Percentiles rank a stretch among this genome's conserved stretches.
phyloP scores from a whole-genome alignment of 164 flowering plant genomes.

The Vitis labrusca region DNA sequence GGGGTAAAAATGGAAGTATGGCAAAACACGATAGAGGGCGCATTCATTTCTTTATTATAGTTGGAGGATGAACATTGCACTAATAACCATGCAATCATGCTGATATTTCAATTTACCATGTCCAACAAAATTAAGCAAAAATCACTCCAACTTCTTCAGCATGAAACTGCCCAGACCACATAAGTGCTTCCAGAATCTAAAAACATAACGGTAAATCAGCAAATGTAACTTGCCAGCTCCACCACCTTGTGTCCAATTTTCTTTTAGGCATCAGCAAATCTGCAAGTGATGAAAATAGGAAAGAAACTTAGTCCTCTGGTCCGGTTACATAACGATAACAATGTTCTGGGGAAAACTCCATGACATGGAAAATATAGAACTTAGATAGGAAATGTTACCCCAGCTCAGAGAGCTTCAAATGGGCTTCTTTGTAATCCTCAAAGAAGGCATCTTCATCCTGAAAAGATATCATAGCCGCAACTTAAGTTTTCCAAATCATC shows the following conservation, averaged over 20 bases:
- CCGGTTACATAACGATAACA: no score
- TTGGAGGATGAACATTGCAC: no score
- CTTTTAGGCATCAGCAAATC: conserved; percentile 51
- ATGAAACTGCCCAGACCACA: no score
- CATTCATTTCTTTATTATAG: no score
- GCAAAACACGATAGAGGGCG: no score
- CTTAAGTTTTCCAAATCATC: background rate
- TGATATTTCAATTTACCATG: no score
- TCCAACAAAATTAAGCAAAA: no score
- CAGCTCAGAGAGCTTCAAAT: conserved; percentile 62
- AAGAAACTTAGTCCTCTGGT: background rate
- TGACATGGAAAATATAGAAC: no score
- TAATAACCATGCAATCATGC: no score
- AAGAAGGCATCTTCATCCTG: conserved; percentile 79
- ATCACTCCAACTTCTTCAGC: no score
- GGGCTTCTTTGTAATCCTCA: conserved; percentile 56
- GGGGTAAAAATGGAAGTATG: no score
- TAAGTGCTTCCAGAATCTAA: background rate
- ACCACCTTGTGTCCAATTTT: background rate
- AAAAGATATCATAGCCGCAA: background rate
- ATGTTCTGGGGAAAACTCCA: no score
- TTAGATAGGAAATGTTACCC: conserved; percentile 27
- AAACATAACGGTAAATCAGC: background rate
- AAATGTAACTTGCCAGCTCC: background rate
- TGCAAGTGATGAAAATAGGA: conserved; percentile 15